These are phyloP conservation scores for Musa acuminata DNA, from an alignment of 176 grass and related monocot species.

Conservation along the genomic window DNA sequence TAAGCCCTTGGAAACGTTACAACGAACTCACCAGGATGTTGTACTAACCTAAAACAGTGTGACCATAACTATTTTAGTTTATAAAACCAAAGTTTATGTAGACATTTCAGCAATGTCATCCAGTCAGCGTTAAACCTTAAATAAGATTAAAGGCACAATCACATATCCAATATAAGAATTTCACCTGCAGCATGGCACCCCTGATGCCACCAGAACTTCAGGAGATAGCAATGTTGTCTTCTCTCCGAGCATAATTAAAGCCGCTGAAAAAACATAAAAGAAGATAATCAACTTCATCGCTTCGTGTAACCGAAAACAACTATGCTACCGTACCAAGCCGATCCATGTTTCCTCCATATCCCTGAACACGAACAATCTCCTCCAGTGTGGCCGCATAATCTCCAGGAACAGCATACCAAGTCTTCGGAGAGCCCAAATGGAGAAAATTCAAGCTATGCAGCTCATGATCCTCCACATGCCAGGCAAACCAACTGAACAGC, in stretches of 20 bases:
- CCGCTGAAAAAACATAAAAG: constrained; percentile 39
- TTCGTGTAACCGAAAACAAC: not conserved
- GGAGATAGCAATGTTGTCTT: constrained; percentile 92
- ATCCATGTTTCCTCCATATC: constrained; percentile 73
- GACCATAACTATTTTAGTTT: not conserved
- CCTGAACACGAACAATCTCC: constrained; percentile 65
- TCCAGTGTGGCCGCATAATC: constrained; percentile 54
- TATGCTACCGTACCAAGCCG: constrained; percentile 39
- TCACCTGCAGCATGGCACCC: constrained; percentile 92
- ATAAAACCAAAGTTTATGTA: constrained; percentile 4
- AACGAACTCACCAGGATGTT: constrained; percentile 93
- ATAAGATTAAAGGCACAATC: not conserved
- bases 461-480: constrained; percentile 98
- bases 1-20: constrained; percentile 98
- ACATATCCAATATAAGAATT: not conserved
- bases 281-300: not conserved
- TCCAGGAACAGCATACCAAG: constrained; percentile 74
- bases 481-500: constrained; percentile 96
- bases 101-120: too few species aligned
- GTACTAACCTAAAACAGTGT: constrained; percentile 64
- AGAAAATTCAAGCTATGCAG: constrained; percentile 92
- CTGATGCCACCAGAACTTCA: constrained; percentile 51
- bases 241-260: constrained; percentile 75
- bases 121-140: not conserved
- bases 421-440: constrained; percentile 70